Conservation (phyloP, 2,329 filamentous ascomycete genomes). For the Aspergillus hiratsukae region DNA sequence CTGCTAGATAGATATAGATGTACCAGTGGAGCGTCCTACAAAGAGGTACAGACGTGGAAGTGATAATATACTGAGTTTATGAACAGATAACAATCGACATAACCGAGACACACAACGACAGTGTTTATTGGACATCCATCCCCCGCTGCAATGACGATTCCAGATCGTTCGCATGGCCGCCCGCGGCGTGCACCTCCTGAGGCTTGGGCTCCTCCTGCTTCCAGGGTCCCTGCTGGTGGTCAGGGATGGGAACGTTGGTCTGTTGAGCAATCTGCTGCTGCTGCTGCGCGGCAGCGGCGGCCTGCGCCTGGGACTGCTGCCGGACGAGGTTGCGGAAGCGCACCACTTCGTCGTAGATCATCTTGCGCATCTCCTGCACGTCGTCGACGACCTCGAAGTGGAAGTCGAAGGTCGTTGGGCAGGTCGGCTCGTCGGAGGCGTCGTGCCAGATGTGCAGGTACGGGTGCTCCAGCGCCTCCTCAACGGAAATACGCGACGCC, state of each 20-base stretch:
- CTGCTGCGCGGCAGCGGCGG: conserved; percentile 29
- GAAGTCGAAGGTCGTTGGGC: conserved; percentile 94
- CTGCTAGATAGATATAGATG: too few species aligned
- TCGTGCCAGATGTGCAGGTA: conserved; percentile 99
- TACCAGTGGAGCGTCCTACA: neutral
- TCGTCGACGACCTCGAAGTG: conserved; percentile 97
- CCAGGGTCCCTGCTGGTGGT: conserved; percentile 52
- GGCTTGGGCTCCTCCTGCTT: conserved; percentile 60
- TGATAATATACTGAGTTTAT: conserved; percentile 12
- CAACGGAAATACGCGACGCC: conserved; percentile 85
- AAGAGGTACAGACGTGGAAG: neutral
- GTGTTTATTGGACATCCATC: conserved; percentile 47
- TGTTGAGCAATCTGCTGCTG: conserved; percentile 38
- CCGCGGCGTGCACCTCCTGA: conserved; percentile 48
- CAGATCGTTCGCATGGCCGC: conserved; percentile 43
- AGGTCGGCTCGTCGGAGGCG: conserved; percentile 88
- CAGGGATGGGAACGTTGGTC: conserved; percentile 58
- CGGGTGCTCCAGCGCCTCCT: conserved; percentile 90
- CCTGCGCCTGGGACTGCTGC: conserved; percentile 44
- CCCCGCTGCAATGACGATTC: conserved; percentile 52
- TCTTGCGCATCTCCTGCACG: conserved; percentile 87
- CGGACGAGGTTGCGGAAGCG: conserved; percentile 68
- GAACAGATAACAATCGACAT: neutral
- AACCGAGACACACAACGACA: neutral
- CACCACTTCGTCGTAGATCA: conserved; percentile 94